A percentile compares a stretch with the other conserved stretches of the same genome.
phyloP scores from a whole-genome alignment of 1,139 yeast species.

The Geotrichum citri-aurantii region DNA sequence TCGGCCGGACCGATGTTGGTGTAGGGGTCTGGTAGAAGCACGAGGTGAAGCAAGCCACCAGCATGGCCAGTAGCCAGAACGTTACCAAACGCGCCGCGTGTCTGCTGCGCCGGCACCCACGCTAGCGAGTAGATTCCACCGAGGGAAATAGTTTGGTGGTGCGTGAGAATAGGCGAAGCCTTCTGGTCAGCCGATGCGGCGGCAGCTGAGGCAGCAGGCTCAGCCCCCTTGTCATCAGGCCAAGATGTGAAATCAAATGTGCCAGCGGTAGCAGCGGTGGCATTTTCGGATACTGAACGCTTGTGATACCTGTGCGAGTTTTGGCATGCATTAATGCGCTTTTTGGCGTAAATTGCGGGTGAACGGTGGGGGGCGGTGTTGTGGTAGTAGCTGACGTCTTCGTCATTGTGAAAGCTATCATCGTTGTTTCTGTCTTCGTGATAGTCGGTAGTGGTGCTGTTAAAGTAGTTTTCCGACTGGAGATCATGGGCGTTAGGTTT shows the following conservation, averaged over 20 bases:
- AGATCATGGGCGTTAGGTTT: constrained; percentile 22
- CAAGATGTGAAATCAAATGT: constrained; percentile 7
- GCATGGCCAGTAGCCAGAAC: constrained; percentile 62
- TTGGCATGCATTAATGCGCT: background rate
- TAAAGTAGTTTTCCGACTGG: background rate
- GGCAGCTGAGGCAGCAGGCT: background rate
- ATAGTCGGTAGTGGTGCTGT: too few relatives aligned
- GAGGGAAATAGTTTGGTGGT: constrained; percentile 66
- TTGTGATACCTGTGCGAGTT: constrained; percentile 22
- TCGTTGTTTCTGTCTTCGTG: background rate
- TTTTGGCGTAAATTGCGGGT: background rate
- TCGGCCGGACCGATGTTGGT: constrained; percentile 53
- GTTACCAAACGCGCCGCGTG: constrained; percentile 35
- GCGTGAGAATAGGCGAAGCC: constrained; percentile 45
- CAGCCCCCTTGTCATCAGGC: background rate
- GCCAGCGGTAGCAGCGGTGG: background rate
- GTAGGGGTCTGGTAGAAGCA: constrained; percentile 56
- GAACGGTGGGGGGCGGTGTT: background rate
- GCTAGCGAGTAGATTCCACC: constrained; percentile 61
- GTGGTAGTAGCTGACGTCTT: background rate
- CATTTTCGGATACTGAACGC: constrained; percentile 13
- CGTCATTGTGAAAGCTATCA: background rate
- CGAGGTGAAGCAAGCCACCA: constrained; percentile 62
- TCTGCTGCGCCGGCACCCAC: constrained; percentile 49
- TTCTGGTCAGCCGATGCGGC: constrained; percentile 9